phyloP scores from a whole-genome alignment of 2,329 filamentous ascomycete genomes.

The Zymoseptoria brevis region DNA sequence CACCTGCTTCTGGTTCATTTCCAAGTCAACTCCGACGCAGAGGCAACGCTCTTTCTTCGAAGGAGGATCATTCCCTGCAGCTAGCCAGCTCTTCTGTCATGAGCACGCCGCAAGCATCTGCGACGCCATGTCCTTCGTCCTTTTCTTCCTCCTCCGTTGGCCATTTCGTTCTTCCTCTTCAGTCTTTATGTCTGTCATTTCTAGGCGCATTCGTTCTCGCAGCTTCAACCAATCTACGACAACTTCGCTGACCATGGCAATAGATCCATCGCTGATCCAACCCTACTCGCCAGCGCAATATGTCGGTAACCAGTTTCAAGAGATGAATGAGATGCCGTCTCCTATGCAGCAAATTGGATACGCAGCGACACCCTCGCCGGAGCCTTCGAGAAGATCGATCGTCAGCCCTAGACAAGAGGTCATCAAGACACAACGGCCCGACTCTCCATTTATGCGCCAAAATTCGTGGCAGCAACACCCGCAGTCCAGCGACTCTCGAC shows the following conservation, averaged over 20 bases:
- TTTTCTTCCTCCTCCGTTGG: conserved; percentile 30
- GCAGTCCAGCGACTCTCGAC: conserved; percentile 39
- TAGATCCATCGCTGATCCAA: conserved; percentile 54
- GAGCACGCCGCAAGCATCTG: conserved; percentile 1
- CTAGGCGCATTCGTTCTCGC: conserved; percentile 16
- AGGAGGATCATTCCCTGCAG: neutral
- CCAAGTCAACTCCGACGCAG: neutral
- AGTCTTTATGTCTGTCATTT: conserved; percentile 36
- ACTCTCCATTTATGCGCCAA: conserved; percentile 59
- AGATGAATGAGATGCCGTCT: conserved; percentile 34
- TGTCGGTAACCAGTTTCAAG: conserved; percentile 36
- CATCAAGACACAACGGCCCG: conserved; percentile 39
- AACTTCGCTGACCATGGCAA: neutral
- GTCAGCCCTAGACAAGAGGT: conserved; percentile 35
- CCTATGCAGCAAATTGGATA: conserved; percentile 33
- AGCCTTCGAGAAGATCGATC: conserved; percentile 48
- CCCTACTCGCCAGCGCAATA: conserved; percentile 39
- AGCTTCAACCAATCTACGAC: neutral
- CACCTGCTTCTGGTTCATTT: neutral
- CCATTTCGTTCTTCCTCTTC: conserved; percentile 30
- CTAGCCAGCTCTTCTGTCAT: neutral
- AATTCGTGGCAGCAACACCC: conserved; percentile 46
- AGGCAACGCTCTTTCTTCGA: neutral
- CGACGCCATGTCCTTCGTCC: conserved; percentile 22
- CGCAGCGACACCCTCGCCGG: conserved; percentile 52